Conservation (phyloP, 2,329 filamentous ascomycete genomes). For the Arthrobotrys musiformis region DNA sequence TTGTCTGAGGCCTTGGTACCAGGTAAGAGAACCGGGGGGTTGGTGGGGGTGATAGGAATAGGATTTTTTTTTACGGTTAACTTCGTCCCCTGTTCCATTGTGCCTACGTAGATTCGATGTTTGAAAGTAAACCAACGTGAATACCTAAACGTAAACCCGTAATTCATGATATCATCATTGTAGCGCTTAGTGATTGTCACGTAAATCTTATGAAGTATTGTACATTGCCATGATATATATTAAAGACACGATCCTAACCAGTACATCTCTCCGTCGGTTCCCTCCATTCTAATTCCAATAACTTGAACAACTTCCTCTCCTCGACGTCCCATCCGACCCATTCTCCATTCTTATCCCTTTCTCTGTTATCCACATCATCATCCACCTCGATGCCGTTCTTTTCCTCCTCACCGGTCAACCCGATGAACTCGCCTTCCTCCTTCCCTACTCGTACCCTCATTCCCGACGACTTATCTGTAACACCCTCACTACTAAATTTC, state of each 20-base stretch:
- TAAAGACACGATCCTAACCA: not conserved
- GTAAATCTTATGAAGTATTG: not conserved
- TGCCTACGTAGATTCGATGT: not conserved
- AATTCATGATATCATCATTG: too few species aligned
- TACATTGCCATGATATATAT: not conserved
- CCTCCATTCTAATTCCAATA: slow-evolving; percentile 38
- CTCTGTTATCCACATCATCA: slow-evolving; percentile 76
- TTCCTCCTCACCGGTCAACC: slow-evolving; percentile 65
- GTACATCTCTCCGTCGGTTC: slow-evolving; percentile 47
- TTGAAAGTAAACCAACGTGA: not conserved
- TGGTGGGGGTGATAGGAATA: not conserved
- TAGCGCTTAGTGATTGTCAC: not conserved
- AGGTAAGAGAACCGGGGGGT: not conserved
- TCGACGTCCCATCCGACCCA: slow-evolving; percentile 53
- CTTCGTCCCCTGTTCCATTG: not conserved
- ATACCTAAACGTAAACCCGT: not conserved
- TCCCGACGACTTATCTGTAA: slow-evolving; percentile 75
- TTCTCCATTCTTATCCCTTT: slow-evolving; percentile 32
- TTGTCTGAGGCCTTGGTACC: not conserved
- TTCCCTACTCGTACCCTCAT: slow-evolving; percentile 68
- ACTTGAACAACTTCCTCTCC: slow-evolving; percentile 49
- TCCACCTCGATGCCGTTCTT: slow-evolving; percentile 68
- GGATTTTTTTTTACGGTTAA: not conserved
- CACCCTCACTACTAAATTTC: slow-evolving; percentile 92
- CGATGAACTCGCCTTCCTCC: slow-evolving; percentile 58